A percentile compares a stretch with the other conserved stretches of the same genome.
phyloP scores from a whole-genome alignment of 2,329 filamentous ascomycete species.

The Colletotrichum navitas region DNA sequence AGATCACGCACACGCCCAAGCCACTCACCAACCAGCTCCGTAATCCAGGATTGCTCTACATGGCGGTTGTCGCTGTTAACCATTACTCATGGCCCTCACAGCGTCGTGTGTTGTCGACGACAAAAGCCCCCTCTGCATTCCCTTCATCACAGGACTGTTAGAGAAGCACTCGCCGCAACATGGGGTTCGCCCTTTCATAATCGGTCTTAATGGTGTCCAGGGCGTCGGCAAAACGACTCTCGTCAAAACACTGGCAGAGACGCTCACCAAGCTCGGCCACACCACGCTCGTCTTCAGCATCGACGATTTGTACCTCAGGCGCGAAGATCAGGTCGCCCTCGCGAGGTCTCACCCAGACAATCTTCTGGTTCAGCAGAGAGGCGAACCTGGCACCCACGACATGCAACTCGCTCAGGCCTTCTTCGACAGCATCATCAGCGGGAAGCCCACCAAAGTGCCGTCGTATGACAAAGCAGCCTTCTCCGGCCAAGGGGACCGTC shows the following conservation, averaged over 20 bases:
- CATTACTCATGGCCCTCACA: neutral
- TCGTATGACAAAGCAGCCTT: constrained; percentile 87
- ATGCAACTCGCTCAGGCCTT: constrained; percentile 72
- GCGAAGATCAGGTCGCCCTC: constrained; percentile 74
- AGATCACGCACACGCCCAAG: constrained; percentile 18
- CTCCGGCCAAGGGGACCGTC: constrained; percentile 81
- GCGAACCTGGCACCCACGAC: constrained; percentile 88
- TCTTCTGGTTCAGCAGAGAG: constrained; percentile 82
- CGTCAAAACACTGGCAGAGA: constrained; percentile 74
- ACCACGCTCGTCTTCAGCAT: constrained; percentile 83
- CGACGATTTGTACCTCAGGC: constrained; percentile 89
- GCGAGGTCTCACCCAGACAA: constrained; percentile 76
- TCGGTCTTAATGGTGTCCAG: constrained; percentile 92
- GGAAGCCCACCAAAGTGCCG: constrained; percentile 70
- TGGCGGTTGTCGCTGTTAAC: neutral
- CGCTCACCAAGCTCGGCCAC: constrained; percentile 68
- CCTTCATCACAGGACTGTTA: constrained; percentile 77
- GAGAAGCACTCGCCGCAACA: constrained; percentile 55
- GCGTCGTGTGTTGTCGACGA: constrained; percentile 72
- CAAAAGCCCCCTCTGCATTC: constrained; percentile 82
- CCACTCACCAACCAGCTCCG: neutral
- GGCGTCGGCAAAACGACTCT: constrained; percentile 94
- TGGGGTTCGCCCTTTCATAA: constrained; percentile 76
- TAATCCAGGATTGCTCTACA: neutral
- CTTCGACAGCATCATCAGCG: constrained; percentile 69